These are phyloP conservation scores for Neofusicoccum cordaticola DNA, from an alignment of 2,329 filamentous ascomycete genomes.

Conservation along the genomic window DNA sequence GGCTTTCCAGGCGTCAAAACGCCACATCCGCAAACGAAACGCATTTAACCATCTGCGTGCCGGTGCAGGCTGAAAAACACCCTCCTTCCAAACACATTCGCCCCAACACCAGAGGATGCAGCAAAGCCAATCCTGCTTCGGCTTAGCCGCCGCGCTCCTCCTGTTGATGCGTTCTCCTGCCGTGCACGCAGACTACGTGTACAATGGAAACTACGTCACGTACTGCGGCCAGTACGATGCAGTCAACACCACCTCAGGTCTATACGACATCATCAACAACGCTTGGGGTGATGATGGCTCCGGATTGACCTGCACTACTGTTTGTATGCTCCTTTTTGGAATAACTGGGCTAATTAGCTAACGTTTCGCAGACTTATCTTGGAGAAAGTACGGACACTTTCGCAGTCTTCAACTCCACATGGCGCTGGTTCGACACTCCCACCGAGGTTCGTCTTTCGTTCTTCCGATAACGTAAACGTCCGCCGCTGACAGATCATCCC, in stretches of 20 bases:
- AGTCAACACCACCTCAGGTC: not conserved
- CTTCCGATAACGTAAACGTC: no score
- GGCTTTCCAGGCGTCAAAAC: no score
- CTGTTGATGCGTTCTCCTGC: not conserved
- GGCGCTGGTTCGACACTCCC: slow-evolving; percentile 8
- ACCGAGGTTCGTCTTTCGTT: not conserved
- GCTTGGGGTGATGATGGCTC: slow-evolving; percentile 15
- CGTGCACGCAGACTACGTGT: not conserved
- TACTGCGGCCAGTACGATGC: slow-evolving; percentile 1
- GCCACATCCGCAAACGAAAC: no score
- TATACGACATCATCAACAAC: slow-evolving; percentile 11
- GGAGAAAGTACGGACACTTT: slow-evolving; percentile 5
- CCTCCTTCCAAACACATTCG: no score
- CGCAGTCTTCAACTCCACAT: slow-evolving; percentile 16
- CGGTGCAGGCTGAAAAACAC: no score
- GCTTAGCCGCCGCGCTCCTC: not conserved
- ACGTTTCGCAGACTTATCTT: not conserved
- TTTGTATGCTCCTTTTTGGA: not conserved
- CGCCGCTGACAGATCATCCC: not conserved
- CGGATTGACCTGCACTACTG: slow-evolving; percentile 16
- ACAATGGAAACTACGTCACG: not conserved
- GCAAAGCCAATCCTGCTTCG: no score
- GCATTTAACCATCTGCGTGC: no score
- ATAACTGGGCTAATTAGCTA: not conserved
- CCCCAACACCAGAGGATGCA: no score